These are phyloP conservation scores for Apiotrichum veenhuisii DNA, from an alignment of 1,284 basidiomycete genomes.

Conservation along the genomic window DNA sequence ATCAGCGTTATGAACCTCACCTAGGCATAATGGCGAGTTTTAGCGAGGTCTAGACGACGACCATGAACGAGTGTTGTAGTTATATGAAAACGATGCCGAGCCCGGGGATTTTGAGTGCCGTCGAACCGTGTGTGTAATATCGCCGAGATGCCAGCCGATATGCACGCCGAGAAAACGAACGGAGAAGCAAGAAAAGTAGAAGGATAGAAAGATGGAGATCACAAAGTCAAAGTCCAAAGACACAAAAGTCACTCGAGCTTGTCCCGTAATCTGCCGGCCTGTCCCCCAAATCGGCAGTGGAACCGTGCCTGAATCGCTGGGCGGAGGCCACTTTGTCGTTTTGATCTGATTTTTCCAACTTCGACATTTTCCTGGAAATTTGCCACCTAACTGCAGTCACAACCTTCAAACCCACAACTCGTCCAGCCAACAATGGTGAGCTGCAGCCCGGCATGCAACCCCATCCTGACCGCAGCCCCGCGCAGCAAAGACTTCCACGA, in stretches of 20 bases:
- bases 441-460: neutral
- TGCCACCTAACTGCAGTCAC: constrained; percentile 1
- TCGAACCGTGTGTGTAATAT: too few species aligned
- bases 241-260: too few species aligned
- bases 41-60: neutral
- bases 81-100: neutral
- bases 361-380: neutral
- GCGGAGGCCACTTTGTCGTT: neutral
- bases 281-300: neutral
- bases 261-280: neutral
- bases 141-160: too few species aligned
- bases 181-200: too few species aligned
- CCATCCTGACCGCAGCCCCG: constrained; percentile 26
- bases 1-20: neutral
- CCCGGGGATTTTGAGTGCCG: too few species aligned
- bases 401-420: neutral
- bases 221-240: too few species aligned
- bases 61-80: neutral
- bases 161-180: too few species aligned
- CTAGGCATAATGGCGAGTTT: constrained; percentile 8
- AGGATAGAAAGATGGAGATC: too few species aligned
- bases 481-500: constrained; percentile 19
- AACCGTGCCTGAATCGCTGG: neutral
- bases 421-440: constrained; percentile 7
- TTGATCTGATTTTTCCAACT: neutral